Evolutionary conservation across 768 basidiomycete genomes (phyloP).

Genomic region (Boletus insuetus): DNA sequence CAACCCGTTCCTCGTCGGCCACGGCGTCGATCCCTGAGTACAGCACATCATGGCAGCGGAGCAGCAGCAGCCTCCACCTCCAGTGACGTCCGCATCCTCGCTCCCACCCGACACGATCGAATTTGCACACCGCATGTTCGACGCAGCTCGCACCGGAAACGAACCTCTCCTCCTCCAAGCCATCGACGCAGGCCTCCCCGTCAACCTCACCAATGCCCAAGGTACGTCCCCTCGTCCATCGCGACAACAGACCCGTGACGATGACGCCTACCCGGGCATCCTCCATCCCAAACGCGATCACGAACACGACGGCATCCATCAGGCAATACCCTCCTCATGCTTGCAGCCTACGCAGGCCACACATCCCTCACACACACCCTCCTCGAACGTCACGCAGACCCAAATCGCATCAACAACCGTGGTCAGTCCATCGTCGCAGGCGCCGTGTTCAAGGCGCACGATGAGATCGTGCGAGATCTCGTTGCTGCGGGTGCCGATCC

Average conservation of each 20-base stretch:
- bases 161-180: conserved; percentile 52
- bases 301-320: neutral
- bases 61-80: no score
- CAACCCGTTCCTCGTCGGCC: no score
- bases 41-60: no score
- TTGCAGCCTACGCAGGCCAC: conserved; percentile 73
- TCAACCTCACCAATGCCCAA: conserved; percentile 71
- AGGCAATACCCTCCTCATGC: conserved; percentile 82
- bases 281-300: neutral
- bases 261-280: no score
- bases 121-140: conserved; percentile 70
- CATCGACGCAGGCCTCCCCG: conserved; percentile 65
- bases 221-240: conserved; percentile 36
- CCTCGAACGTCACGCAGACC: conserved; percentile 57
- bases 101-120: conserved; percentile 39
- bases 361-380: conserved; percentile 50
- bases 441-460: conserved; percentile 72
- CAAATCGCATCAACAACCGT: conserved; percentile 66
- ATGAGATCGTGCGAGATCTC: conserved; percentile 59
- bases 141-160: conserved; percentile 65
- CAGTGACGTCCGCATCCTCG: neutral
- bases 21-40: no score
- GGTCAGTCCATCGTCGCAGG: conserved; percentile 75
- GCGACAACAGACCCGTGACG: no score
- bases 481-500: conserved; percentile 57